Base-by-base conservation (phyloP, 2,329 filamentous ascomycete species). In the Clonostachys solani region DNA sequence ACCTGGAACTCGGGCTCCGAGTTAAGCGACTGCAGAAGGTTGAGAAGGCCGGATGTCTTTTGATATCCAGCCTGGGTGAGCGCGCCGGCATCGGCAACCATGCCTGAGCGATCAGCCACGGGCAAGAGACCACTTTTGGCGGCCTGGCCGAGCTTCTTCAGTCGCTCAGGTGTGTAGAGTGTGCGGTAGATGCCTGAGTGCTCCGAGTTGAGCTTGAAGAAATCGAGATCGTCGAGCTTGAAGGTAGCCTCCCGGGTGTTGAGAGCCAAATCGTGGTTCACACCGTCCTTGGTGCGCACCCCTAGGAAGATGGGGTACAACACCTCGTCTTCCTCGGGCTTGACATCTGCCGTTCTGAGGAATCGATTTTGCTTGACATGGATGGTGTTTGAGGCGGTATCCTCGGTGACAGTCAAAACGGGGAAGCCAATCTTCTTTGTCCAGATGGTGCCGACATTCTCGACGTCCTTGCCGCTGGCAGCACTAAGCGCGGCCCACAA, bases 401-500 rank as follows among this genome's bases (percentile, higher is more conserved):
- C 84, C 68, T 97, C 94, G 18, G 86, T 78, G 15, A 97, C 81
- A 3, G 88, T 95, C 17, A 99, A 71, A 13, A 97, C 84, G 1
- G 94, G 94, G 68, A 96, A 95, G 2, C 94, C 94, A 55, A 96
- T 95, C 71, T 92, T 94, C 57, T 86, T 84, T 61, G 97, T 96
- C 94, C 94, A 99, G 16, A 87, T 84, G 55, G 89, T 77, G 92
- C 99, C 99, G 61, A 97, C 86, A 43, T 76, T 75, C 54, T 86
- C 84, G 35, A 99, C 87, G 60, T 97, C 88, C 63, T 89, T 83
- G 35, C 89, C 90, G 10, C 92, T 96, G 5, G 88, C 90, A 58
- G 95, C 83, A 62, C 86, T 89, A 42, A 99, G 75, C 9, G 92
- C 90, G 49, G 83, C 78, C 94, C 94, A 99, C 3, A 99, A 78